These are phyloP conservation scores for Acacia concinna DNA, from an alignment of 331 rosid genomes.

Conservation along the genomic window DNA sequence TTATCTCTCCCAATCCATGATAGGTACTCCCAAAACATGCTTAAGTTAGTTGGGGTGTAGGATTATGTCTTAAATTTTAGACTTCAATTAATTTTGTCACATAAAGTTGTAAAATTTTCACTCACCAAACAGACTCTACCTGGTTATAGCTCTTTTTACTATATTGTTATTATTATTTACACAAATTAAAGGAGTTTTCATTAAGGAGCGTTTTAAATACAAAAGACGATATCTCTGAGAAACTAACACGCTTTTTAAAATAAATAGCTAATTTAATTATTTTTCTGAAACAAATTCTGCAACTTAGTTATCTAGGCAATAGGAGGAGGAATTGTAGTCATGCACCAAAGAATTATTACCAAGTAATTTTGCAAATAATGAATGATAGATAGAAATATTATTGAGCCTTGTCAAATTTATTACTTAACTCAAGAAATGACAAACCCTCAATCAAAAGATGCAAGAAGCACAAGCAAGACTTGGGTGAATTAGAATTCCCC, in stretches of 20 bases:
- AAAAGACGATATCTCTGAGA: too few species aligned
- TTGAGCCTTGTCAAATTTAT: neutral
- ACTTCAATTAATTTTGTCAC: neutral
- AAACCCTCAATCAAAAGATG: neutral
- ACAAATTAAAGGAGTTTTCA: neutral
- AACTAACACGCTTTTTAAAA: too few species aligned
- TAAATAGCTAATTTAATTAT: too few species aligned
- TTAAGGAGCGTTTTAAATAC: neutral
- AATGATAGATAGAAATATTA: neutral
- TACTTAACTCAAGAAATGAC: neutral
- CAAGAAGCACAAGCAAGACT: slow-evolving; percentile 42
- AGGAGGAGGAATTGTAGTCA: too few species aligned
- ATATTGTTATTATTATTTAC: too few species aligned
- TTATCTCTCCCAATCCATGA: too few species aligned
- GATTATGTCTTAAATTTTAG: neutral
- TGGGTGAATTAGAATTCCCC: slow-evolving; percentile 59
- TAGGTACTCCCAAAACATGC: neutral
- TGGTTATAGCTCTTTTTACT: too few species aligned
- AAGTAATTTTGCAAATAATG: neutral
- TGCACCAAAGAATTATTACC: neutral
- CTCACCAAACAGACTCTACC: too few species aligned
- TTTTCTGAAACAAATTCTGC: too few species aligned
- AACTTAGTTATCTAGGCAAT: too few species aligned
- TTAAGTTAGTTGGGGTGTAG: neutral
- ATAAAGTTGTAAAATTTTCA: too few species aligned